phyloP scores from a whole-genome alignment of 176 grass and related monocot genomes.

The Raddia guianensis region DNA sequence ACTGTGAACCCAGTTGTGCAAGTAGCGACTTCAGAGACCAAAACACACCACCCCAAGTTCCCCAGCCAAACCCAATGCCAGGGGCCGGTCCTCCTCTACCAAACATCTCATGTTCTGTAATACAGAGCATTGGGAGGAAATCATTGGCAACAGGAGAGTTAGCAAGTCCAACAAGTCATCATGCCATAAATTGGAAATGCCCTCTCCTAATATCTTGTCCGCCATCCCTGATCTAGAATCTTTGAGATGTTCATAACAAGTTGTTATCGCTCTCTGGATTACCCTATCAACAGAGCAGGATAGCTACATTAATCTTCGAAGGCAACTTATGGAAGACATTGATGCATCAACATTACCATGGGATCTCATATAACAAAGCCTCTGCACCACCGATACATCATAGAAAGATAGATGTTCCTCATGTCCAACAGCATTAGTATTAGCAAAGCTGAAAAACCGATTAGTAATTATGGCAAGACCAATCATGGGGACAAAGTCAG shows the following conservation, averaged over 20 bases:
- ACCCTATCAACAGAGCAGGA: too few species aligned
- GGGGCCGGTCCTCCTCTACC: too few species aligned
- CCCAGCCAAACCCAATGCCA: too few species aligned
- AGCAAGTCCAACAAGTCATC: too few species aligned
- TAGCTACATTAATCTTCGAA: slow-evolving; percentile 71
- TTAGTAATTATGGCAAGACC: slow-evolving; percentile 68
- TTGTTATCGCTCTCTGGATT: slow-evolving; percentile 56
- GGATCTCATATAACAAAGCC: slow-evolving; percentile 63
- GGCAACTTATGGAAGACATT: slow-evolving; percentile 76
- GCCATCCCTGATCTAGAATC: slow-evolving; percentile 42
- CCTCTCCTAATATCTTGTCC: slow-evolving; percentile 74
- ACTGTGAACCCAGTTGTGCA: too few species aligned
- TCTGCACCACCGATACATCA: slow-evolving; percentile 54
- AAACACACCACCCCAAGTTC: too few species aligned
- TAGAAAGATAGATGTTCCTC: slow-evolving; percentile 34
- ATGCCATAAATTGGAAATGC: too few species aligned
- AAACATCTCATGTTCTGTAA: too few species aligned
- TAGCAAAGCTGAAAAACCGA: slow-evolving; percentile 57
- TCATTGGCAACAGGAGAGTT: too few species aligned
- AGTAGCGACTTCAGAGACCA: too few species aligned
- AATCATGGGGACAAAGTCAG: slow-evolving; percentile 89
- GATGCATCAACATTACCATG: slow-evolving; percentile 51
- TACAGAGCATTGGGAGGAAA: too few species aligned
- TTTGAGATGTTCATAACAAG: slow-evolving; percentile 41
- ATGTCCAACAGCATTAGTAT: slow-evolving; percentile 23